Base-by-base conservation (phyloP, 345 rosid genomes). In the Limnanthes douglasii region DNA sequence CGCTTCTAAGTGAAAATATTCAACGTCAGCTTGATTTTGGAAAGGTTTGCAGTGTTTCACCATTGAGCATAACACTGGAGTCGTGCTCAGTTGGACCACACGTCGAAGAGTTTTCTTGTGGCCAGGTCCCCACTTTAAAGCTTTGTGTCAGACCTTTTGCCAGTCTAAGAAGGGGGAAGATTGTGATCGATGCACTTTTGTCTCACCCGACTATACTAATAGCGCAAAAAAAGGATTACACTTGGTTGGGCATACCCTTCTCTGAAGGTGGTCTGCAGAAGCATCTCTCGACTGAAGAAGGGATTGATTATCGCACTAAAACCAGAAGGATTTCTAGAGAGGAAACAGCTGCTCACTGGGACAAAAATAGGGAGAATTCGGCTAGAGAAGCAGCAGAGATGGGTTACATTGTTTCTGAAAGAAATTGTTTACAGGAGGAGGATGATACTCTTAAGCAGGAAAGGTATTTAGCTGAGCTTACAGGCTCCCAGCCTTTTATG, bases 301-400 rank as follows among this genome's bases (percentile, higher is more conserved):
- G 97, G 42, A 79, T 88, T 65, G 97, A 83, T 61, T 62, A 64
- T 59, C 93, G 97, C 13, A 79, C 97, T 4, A 76, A 71, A 59
- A 66, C 69, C 53, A 74, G 90, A 51, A 74, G 95, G 61, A 9
- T 68, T 24, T 62, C 86, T 0, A 64, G 86, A 61, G 95, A 88
- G 75, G 86, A 83, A 56, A 65, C 75, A 15, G 68, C 68, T 21
- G 35, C 51, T 42, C 58, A 44, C 9, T 69, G 78, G 86, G 68
- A 20, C 8, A 55, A 32, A 51, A 69, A 79, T 38, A 61, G 93
- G 59, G 97, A 88, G 28, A 44, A 57, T 43, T 57, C 69, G 43
- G 97, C 93, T 32, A 60, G 70, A 42, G 54, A 64, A 60, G 90
- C 95, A 53, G 81, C 97, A 24, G 86, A 66, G 59, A 60, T 35